phyloP scores from a whole-genome alignment of 352 stramenopile genomes.

The Elongisporangium prolatum region DNA sequence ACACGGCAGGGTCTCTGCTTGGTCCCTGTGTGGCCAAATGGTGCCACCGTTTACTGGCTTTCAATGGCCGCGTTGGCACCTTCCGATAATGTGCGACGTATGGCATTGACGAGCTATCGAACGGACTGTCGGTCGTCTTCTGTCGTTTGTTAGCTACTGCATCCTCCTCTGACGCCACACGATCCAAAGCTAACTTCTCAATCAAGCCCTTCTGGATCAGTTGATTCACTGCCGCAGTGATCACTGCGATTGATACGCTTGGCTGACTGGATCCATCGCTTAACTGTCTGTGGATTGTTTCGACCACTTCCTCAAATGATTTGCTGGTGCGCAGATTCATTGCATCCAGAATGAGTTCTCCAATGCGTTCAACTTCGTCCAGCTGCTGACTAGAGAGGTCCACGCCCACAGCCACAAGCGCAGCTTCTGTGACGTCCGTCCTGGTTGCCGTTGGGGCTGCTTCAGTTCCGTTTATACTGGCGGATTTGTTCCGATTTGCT shows the following conservation, averaged over 20 bases:
- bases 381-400: slow-evolving; percentile 6
- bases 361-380: slow-evolving; percentile 32
- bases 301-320: slow-evolving; percentile 52
- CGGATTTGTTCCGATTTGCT: slow-evolving; percentile 7
- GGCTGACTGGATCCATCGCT: slow-evolving; percentile 1
- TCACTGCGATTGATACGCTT: slow-evolving; percentile 38
- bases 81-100: slow-evolving; percentile 46
- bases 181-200: slow-evolving; percentile 28
- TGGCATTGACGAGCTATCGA: slow-evolving; percentile 17
- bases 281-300: slow-evolving; percentile 27
- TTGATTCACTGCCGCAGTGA: slow-evolving; percentile 53
- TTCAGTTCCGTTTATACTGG: background rate
- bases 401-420: background rate
- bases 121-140: slow-evolving; percentile 11
- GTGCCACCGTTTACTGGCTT: slow-evolving; percentile 64
- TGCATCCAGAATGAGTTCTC: slow-evolving; percentile 35
- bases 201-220: slow-evolving; percentile 45
- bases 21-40: background rate
- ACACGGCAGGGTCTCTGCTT: background rate
- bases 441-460: background rate
- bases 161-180: slow-evolving; percentile 7
- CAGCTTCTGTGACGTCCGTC: background rate
- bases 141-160: slow-evolving; percentile 16
- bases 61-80: slow-evolving; percentile 59
- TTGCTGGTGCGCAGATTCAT: slow-evolving; percentile 58